Percentiles rank a stretch among this genome's conserved stretches.
Conservation (phyloP, 352 stramenopile species). For the Peronospora belbahrii region DNA sequence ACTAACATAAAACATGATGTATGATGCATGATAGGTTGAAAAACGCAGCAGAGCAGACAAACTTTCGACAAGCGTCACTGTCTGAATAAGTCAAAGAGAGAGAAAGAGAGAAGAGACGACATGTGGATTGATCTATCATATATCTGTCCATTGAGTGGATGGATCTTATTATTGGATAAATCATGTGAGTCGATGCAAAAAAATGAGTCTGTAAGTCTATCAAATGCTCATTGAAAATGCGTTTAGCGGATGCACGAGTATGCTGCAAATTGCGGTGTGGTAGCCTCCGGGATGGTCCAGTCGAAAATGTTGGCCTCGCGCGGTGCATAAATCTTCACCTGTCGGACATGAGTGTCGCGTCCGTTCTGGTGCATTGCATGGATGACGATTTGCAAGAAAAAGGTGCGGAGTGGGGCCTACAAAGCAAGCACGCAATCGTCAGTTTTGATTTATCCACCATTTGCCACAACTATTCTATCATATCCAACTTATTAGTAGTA, state of each 20-base stretch:
- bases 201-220: too few species aligned
- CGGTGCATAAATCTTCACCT: conserved; percentile 89
- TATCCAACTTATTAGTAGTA: neutral
- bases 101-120: too few species aligned
- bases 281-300: conserved; percentile 40
- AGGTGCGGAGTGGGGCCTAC: conserved; percentile 73
- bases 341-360: conserved; percentile 92
- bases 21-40: conserved; percentile 31
- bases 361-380: conserved; percentile 98
- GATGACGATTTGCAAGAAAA: conserved; percentile 95
- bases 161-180: conserved; percentile 7
- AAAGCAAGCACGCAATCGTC: neutral
- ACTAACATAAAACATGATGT: neutral
- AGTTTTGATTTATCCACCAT: neutral
- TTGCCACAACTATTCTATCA: neutral
- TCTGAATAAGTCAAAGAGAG: conserved; percentile 5
- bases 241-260: conserved; percentile 52
- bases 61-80: conserved; percentile 18
- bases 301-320: conserved; percentile 47
- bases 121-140: neutral
- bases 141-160: neutral
- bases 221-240: too few species aligned
- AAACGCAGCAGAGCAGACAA: conserved; percentile 34
- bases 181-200: conserved; percentile 5
- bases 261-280: conserved; percentile 62